These are phyloP conservation scores for Lanmaoa pseudosensibilis DNA, from an alignment of 768 basidiomycete genomes.

Conservation along the genomic window DNA sequence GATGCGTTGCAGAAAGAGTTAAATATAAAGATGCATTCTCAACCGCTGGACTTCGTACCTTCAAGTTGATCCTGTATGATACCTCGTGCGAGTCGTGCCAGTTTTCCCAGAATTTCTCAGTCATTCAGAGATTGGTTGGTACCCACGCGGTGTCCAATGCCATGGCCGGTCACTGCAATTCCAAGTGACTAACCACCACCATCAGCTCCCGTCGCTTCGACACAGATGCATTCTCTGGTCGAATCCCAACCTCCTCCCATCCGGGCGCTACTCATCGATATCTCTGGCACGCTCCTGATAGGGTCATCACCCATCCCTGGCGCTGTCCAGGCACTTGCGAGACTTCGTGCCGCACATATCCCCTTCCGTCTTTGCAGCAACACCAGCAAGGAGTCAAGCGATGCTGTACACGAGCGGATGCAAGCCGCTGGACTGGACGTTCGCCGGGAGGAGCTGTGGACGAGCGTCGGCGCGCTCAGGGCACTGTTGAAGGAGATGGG, in stretches of 20 bases:
- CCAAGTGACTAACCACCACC: background rate
- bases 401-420: conserved; percentile 44
- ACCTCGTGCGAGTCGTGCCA: too few species aligned
- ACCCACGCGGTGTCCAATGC: background rate
- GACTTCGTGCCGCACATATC: conserved; percentile 34
- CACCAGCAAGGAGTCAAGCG: conserved; percentile 62
- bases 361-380: conserved; percentile 66
- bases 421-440: conserved; percentile 50
- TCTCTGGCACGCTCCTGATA: conserved; percentile 66
- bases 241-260: conserved; percentile 25
- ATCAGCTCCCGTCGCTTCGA: background rate
- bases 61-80: background rate
- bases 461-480: conserved; percentile 61
- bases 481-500: conserved; percentile 41
- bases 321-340: conserved; percentile 35
- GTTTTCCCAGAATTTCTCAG: too few species aligned
- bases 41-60: background rate
- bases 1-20: background rate
- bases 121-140: background rate
- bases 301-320: conserved; percentile 48
- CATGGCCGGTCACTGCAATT: background rate
- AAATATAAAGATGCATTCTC: background rate
- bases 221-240: background rate
- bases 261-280: conserved; percentile 58
- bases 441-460: conserved; percentile 51